Evolutionary conservation across 1,284 basidiomycete species (phyloP).

Genomic region (Farysia itapuensis): DNA sequence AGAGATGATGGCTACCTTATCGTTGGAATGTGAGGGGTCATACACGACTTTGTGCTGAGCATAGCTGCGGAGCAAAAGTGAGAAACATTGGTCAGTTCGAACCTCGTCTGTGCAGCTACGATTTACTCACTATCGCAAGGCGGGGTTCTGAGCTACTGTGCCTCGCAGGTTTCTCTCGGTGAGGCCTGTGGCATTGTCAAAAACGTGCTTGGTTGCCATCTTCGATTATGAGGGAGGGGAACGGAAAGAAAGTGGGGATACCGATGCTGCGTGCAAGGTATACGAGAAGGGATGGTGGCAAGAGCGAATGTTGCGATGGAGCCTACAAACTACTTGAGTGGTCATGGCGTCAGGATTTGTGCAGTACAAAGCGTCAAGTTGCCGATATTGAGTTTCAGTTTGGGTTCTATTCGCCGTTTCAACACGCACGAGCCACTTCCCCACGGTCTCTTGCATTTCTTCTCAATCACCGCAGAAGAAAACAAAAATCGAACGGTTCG

Average conservation of each 20-base stretch:
- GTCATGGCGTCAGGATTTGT: background rate
- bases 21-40: slow-evolving; percentile 54
- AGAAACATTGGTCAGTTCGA: background rate
- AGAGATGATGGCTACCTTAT: slow-evolving; percentile 62
- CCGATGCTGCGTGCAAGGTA: background rate
- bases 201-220: slow-evolving; percentile 59
- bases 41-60: slow-evolving; percentile 57
- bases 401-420: background rate
- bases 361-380: background rate
- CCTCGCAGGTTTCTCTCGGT: slow-evolving; percentile 55
- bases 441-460: no score
- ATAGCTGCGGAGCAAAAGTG: slow-evolving; percentile 23
- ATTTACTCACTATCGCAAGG: slow-evolving; percentile 52
- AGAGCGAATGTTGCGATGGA: no score
- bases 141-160: slow-evolving; percentile 54
- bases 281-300: background rate
- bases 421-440: background rate
- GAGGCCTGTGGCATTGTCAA: slow-evolving; percentile 52
- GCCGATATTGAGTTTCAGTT: background rate
- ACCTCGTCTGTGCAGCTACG: no score
- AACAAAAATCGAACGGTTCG: no score
- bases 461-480: no score
- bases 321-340: no score
- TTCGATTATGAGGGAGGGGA: slow-evolving; percentile 1
- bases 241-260: background rate